phyloP scores from a whole-genome alignment of 176 grass and related monocot genomes.

The Musa beccarii region DNA sequence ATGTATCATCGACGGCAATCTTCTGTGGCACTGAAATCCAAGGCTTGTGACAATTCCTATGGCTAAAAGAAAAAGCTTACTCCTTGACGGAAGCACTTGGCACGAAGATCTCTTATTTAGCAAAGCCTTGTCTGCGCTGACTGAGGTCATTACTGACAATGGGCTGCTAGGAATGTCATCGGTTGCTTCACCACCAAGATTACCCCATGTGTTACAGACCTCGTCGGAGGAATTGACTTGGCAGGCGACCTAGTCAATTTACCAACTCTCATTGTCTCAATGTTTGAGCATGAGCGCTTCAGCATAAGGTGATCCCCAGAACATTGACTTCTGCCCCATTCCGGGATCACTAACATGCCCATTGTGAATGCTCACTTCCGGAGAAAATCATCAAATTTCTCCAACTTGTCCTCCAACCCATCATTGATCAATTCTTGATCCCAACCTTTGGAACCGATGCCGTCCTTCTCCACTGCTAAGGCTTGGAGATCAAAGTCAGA shows the following conservation, averaged over 20 bases:
- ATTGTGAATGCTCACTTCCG: conserved; percentile 7
- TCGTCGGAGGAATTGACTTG: conserved; percentile 54
- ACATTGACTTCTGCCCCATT: background rate
- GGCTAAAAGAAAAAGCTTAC: conserved; percentile 62
- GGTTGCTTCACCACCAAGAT: background rate
- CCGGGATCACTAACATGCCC: conserved; percentile 22
- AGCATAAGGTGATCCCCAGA: conserved; percentile 26
- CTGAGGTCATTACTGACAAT: conserved; percentile 40
- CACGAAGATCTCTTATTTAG: conserved; percentile 51
- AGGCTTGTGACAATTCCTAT: conserved; percentile 41
- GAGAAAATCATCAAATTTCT: conserved; percentile 3
- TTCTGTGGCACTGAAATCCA: background rate
- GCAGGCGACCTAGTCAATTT: conserved; percentile 28
- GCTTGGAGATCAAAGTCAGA: conserved; percentile 27
- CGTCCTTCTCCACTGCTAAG: conserved; percentile 4
- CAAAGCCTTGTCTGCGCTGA: conserved; percentile 57
- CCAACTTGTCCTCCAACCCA: background rate
- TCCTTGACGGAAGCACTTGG: conserved; percentile 74
- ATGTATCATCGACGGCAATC: background rate
- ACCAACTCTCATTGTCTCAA: conserved; percentile 55
- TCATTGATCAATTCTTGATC: conserved; percentile 4
- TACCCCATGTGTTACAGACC: conserved; percentile 10
- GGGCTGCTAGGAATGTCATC: conserved; percentile 34
- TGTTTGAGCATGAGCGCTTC: conserved; percentile 85
- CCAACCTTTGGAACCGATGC: background rate